A percentile compares a stretch with the other conserved stretches of the same genome.
Conservation (phyloP, 306 rosid species). For the Alnus glutinosa region DNA sequence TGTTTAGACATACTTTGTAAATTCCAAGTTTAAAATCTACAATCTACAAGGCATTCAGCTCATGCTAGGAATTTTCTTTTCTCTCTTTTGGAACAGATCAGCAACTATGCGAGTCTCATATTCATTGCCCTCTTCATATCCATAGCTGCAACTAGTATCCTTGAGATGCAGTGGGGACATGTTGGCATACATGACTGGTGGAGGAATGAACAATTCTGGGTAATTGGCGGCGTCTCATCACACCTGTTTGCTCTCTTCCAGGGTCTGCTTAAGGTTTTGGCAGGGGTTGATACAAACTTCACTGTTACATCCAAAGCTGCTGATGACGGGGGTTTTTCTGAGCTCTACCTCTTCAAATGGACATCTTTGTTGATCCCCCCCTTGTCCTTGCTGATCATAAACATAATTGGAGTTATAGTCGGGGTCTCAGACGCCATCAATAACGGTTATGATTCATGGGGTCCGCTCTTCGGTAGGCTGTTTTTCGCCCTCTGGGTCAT, state of each 20-base stretch:
- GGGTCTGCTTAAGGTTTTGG: slow-evolving; percentile 90
- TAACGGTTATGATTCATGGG: slow-evolving; percentile 96
- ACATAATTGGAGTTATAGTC: slow-evolving; percentile 78
- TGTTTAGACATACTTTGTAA: slow-evolving; percentile 1
- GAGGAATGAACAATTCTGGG: slow-evolving; percentile 98
- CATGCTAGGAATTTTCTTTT: slow-evolving; percentile 11
- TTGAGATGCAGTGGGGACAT: slow-evolving; percentile 97
- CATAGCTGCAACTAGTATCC: slow-evolving; percentile 77
- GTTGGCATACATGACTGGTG: slow-evolving; percentile 95
- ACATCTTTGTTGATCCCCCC: slow-evolving; percentile 84
- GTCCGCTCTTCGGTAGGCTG: slow-evolving; percentile 80
- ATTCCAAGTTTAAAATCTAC: not conserved
- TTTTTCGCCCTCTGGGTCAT: slow-evolving; percentile 94
- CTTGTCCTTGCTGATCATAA: slow-evolving; percentile 68
- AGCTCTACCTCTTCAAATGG: slow-evolving; percentile 94
- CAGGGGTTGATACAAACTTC: slow-evolving; percentile 84
- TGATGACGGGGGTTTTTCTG: slow-evolving; percentile 82
- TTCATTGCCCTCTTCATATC: slow-evolving; percentile 88
- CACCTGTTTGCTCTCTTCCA: slow-evolving; percentile 86
- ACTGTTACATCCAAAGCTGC: slow-evolving; percentile 92
- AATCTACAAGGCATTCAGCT: slow-evolving; percentile 17
- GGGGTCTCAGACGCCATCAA: slow-evolving; percentile 89
- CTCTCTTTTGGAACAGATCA: slow-evolving; percentile 51
- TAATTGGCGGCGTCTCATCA: slow-evolving; percentile 84
- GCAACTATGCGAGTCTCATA: slow-evolving; percentile 81